These are phyloP conservation scores for Fusarium multiceps DNA, from an alignment of 2,329 filamentous ascomycete species.

Conservation along the genomic window DNA sequence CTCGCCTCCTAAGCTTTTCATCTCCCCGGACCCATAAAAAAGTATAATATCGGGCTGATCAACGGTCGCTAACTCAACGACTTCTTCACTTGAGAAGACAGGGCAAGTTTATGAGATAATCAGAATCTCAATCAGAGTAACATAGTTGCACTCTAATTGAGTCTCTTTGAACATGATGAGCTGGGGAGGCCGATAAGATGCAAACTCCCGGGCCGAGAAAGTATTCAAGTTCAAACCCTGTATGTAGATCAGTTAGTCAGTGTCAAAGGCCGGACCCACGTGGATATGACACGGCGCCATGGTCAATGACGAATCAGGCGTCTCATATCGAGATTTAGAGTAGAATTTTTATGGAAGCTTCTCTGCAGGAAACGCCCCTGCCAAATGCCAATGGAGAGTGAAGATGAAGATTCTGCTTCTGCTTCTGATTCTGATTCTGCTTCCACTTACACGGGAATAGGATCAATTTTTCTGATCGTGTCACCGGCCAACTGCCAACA, in stretches of 20 bases:
- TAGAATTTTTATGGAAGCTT: conserved; percentile 9
- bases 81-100: neutral
- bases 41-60: neutral
- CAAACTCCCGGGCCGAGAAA: neutral
- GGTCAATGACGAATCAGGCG: conserved; percentile 22
- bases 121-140: neutral
- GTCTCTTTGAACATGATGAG: neutral
- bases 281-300: conserved; percentile 1
- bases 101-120: neutral
- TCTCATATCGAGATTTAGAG: conserved; percentile 17
- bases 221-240: conserved; percentile 15
- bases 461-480: neutral
- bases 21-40: conserved; percentile 11
- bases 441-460: conserved; percentile 3
- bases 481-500: neutral
- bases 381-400: neutral
- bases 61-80: neutral
- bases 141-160: neutral
- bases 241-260: conserved; percentile 26
- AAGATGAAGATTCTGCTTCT: conserved; percentile 2
- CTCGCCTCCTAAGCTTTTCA: conserved; percentile 3
- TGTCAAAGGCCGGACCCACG: conserved; percentile 15
- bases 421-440: neutral
- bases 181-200: neutral
- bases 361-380: conserved; percentile 1